Base-by-base conservation (phyloP, 257 asterid species). In the Solanum sitiens region DNA sequence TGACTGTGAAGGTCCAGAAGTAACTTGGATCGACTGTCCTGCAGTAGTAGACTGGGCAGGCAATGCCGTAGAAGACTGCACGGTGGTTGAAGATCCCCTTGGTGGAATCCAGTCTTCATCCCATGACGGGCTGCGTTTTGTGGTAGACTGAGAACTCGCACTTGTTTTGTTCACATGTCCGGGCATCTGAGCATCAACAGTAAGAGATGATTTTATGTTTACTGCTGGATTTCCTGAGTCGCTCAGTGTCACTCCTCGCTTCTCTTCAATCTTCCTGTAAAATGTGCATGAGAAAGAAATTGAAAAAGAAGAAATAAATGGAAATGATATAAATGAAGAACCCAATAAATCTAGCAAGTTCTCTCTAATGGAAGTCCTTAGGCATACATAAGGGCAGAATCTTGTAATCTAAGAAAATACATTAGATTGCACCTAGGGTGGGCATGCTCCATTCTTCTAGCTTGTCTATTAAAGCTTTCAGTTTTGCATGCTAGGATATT, bases 61-160 rank as follows among this genome's bases (percentile, higher is more conserved):
- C 87, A 96, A 89, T 72, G 93, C 87, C 61, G 90, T 75, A 40
- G 93, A 89, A 74, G 95, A 82, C 84, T 87, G 94, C 70, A 59
- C 70, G 59, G 92, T 21, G 30, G 93, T 89, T 87, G 95, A 84
- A 87, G 98, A 91, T 88, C 85, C 92, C 91, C 95, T 92, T 59
- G 91, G 67, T 44, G 98, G 93, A 88, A 93, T 88, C 99, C 99
- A 97, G 89, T 97, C 99, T 91, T 96, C 98, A 83, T 97, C 99
- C 99, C 98, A 97, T 80, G 98, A 92, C 7, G 98, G 87, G 90
- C 92, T 92, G 86, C 92, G 90, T 87, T 89, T 95, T 37, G 95
- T 77, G 72, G 88, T 85, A 83, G 96, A 89, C 87, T 94, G 88
- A 59, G 87, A 89, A n/a, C 87, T 61, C n/a, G 93, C 87, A 83